These are phyloP conservation scores for Penicillium carneum DNA, from an alignment of 2,329 filamentous ascomycete species.

Conservation along the genomic window DNA sequence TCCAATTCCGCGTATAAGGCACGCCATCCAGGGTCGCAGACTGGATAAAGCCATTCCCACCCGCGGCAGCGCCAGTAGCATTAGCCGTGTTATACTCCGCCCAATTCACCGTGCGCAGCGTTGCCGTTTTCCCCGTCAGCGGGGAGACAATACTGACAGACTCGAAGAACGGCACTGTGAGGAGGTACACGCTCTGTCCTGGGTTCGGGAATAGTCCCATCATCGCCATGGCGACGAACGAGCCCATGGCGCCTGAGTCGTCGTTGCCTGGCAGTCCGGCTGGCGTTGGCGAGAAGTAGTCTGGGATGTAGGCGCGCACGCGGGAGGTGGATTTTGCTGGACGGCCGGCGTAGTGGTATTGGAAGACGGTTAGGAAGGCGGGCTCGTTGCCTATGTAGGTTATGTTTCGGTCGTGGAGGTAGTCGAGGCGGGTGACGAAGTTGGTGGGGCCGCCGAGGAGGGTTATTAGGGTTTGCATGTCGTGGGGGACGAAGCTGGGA, in stretches of 20 bases:
- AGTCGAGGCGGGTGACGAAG: constrained; percentile 68
- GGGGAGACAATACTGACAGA: constrained; percentile 65
- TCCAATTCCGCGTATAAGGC: constrained; percentile 69
- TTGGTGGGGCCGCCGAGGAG: constrained; percentile 65
- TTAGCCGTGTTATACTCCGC: constrained; percentile 55
- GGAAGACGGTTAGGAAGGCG: constrained; percentile 69
- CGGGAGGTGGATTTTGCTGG: constrained; percentile 61
- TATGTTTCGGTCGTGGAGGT: constrained; percentile 68
- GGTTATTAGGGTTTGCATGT: constrained; percentile 62
- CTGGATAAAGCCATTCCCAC: constrained; percentile 70
- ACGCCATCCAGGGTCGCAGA: constrained; percentile 68
- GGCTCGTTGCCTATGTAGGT: constrained; percentile 72
- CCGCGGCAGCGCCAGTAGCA: constrained; percentile 60
- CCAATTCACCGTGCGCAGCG: constrained; percentile 63
- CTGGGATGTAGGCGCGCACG: constrained; percentile 69
- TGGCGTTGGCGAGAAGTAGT: constrained; percentile 64
- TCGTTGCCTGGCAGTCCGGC: constrained; percentile 72
- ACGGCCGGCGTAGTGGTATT: constrained; percentile 73
- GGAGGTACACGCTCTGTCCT: constrained; percentile 72
- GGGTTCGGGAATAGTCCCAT: constrained; percentile 73
- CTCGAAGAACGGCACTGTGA: constrained; percentile 71
- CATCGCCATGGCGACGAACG: constrained; percentile 70
- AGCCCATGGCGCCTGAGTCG: constrained; percentile 73
- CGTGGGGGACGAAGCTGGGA: constrained; percentile 60
- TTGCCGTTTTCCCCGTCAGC: constrained; percentile 66